Conservation (phyloP, 1,139 yeast species). For the Saccharomyces pastorianus region DNA sequence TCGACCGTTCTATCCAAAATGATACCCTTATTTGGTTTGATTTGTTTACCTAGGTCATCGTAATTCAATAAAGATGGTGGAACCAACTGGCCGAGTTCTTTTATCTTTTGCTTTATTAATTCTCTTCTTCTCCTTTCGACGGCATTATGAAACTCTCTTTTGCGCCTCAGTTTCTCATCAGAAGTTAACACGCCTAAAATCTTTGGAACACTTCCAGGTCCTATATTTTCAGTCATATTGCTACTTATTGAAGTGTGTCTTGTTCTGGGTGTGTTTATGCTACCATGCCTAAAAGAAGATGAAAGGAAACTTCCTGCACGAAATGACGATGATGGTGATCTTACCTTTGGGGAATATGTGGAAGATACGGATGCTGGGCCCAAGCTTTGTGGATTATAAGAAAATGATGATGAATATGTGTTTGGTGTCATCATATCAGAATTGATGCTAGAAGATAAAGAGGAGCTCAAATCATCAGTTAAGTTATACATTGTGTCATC, state of each 20-base stretch:
- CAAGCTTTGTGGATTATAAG: constrained; percentile 20
- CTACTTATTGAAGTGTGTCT: constrained; percentile 19
- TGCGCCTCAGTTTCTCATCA: constrained; percentile 60
- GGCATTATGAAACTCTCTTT: constrained; percentile 74
- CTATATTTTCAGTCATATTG: constrained; percentile 5
- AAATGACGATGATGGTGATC: constrained; percentile 26
- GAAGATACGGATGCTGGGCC: constrained; percentile 1
- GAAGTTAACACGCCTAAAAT: constrained; percentile 38
- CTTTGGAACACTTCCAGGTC: constrained; percentile 19
- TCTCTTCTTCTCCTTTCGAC: constrained; percentile 76
- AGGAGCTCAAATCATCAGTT: constrained; percentile 26
- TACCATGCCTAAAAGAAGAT: constrained; percentile 24
- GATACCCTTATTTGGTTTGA: constrained; percentile 65
- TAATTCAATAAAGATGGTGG: constrained; percentile 60
- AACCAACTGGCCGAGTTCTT: constrained; percentile 60
- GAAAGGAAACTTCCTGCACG: constrained; percentile 26
- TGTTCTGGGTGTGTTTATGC: constrained; percentile 13
- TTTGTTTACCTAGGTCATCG: constrained; percentile 49
- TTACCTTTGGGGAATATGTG: constrained; percentile 15
- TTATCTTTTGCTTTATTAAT: constrained; percentile 65
- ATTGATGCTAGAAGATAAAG: constrained; percentile 24
- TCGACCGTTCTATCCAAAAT: constrained; percentile 63
- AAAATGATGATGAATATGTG: constrained; percentile 20
- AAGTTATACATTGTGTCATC: constrained; percentile 19
- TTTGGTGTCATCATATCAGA: constrained; percentile 22